Percentiles rank a stretch among this genome's conserved stretches.
These are phyloP conservation scores for Protomyces inundatus DNA, from an alignment of 1,139 yeast species.

Conservation along the genomic window DNA sequence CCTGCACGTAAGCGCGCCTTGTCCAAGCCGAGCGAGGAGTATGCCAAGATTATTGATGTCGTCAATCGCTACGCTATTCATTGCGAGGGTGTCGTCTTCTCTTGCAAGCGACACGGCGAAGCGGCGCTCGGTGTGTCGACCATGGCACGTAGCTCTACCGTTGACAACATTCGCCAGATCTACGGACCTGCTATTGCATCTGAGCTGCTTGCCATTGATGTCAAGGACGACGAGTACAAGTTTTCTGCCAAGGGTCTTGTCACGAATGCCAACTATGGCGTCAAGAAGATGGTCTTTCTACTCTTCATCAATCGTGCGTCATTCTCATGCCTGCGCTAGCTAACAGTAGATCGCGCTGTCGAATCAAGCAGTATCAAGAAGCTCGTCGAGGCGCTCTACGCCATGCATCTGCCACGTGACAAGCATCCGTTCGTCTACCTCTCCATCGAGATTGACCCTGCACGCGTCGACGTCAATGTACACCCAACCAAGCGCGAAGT, in stretches of 20 bases:
- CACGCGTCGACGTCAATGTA: constrained; percentile 79
- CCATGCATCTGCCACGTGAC: constrained; percentile 71
- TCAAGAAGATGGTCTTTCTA: constrained; percentile 61
- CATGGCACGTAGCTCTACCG: constrained; percentile 37
- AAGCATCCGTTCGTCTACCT: constrained; percentile 72
- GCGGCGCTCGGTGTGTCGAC: constrained; percentile 50
- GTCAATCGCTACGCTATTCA: constrained; percentile 81
- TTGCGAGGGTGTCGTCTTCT: constrained; percentile 61
- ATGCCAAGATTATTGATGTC: constrained; percentile 69
- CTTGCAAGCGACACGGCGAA: constrained; percentile 56
- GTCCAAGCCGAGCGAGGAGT: constrained; percentile 67
- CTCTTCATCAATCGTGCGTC: constrained; percentile 64
- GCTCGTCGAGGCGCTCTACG: constrained; percentile 61
- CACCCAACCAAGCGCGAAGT: constrained; percentile 97
- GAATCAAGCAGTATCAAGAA: constrained; percentile 73
- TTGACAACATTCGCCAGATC: constrained; percentile 67
- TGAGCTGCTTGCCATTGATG: constrained; percentile 52
- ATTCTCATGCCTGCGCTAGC: no score
- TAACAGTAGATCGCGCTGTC: constrained; percentile 54
- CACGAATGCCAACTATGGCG: constrained; percentile 65
- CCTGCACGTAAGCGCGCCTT: constrained; percentile 72
- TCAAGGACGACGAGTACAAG: constrained; percentile 34
- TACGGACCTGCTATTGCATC: constrained; percentile 68
- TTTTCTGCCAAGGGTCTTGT: constrained; percentile 52
- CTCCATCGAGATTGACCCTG: constrained; percentile 59